Evolutionary conservation across 306 rosid genomes (phyloP).

Genomic region (Begonia peltatifolia): DNA sequence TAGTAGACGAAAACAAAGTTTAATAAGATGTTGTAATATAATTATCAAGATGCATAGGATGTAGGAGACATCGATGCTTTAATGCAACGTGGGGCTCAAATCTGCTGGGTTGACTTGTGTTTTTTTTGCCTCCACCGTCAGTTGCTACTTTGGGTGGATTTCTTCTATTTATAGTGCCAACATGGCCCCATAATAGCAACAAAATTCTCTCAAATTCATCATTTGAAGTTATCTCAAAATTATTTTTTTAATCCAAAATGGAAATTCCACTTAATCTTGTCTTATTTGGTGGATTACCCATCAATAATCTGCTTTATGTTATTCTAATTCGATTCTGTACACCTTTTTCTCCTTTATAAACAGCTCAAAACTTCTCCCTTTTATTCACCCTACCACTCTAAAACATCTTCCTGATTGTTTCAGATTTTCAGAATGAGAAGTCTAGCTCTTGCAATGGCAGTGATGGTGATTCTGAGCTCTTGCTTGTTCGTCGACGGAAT

Average conservation of each 20-base stretch:
- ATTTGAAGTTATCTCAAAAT: too few species aligned
- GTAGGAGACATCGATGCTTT: too few species aligned
- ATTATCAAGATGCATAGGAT: too few species aligned
- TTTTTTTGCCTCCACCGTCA: not conserved
- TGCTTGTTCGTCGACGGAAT: constrained; percentile 2
- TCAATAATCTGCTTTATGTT: not conserved
- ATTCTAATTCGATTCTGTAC: not conserved
- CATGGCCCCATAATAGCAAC: not conserved
- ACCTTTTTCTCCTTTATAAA: not conserved
- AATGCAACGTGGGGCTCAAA: too few species aligned
- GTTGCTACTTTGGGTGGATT: not conserved
- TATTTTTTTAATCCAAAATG: not conserved
- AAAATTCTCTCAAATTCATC: not conserved
- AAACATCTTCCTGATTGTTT: not conserved
- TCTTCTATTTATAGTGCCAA: constrained; percentile 1
- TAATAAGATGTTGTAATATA: too few species aligned
- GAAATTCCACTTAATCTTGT: constrained; percentile 12
- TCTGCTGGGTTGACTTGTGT: not conserved
- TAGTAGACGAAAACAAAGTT: too few species aligned
- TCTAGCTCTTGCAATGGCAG: constrained; percentile 1
- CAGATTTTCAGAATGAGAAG: constrained; percentile 10
- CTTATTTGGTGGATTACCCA: constrained; percentile 9
- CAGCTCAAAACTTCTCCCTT: not conserved
- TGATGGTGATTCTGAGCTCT: constrained; percentile 7
- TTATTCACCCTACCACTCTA: not conserved